A percentile compares a stretch with the other conserved stretches of the same genome.
Evolutionary conservation across 116 monocot species (phyloP).

Genomic region (Dioscorea cayenensis): DNA sequence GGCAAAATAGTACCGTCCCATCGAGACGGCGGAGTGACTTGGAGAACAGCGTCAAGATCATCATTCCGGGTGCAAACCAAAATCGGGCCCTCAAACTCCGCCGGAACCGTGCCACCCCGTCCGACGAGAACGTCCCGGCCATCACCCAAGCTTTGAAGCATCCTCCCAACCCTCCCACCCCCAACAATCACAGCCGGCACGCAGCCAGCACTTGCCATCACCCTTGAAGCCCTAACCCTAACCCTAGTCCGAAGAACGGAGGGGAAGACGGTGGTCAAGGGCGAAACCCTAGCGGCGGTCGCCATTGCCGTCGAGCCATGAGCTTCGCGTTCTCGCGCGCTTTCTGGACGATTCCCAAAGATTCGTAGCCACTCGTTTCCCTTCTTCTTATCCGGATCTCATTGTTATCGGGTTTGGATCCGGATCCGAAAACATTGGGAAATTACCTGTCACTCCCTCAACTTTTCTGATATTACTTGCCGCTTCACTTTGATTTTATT

Average conservation of each 20-base stretch:
- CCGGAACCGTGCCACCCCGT: conserved; percentile 56
- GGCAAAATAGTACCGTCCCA: conserved; percentile 58
- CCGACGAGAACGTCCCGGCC: conserved; percentile 69
- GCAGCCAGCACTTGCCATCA: conserved; percentile 28
- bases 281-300: not conserved
- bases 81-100: conserved; percentile 73
- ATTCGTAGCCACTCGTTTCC: not conserved
- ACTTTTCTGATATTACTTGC: too few species aligned
- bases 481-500: too few species aligned
- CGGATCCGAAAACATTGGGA: not conserved
- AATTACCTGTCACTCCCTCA: too few species aligned
- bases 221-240: conserved; percentile 15
- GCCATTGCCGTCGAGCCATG: not conserved
- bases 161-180: conserved; percentile 70
- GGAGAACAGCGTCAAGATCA: conserved; percentile 85
- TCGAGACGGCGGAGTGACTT: conserved; percentile 58
- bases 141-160: conserved; percentile 55
- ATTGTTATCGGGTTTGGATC: not conserved
- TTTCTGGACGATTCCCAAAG: not conserved
- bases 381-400: not conserved
- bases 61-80: conserved; percentile 93
- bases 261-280: conserved; percentile 3
- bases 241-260: conserved; percentile 2
- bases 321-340: not conserved
- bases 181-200: conserved; percentile 81